phyloP scores from a whole-genome alignment of 2,329 filamentous ascomycete species.

The Dactylellina drechsleri region DNA sequence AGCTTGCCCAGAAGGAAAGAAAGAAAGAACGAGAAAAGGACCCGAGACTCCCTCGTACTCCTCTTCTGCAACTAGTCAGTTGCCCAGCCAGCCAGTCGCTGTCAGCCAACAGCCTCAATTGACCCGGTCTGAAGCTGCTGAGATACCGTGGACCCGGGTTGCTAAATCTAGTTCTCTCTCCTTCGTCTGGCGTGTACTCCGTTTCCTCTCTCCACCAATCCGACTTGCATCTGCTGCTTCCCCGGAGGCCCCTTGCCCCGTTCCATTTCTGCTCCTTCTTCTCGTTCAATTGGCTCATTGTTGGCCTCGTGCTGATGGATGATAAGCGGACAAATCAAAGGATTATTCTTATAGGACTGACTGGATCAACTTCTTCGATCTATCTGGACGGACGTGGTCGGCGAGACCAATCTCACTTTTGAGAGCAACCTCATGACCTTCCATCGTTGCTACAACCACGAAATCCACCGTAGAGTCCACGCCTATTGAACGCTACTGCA shows the following conservation, averaged over 20 bases:
- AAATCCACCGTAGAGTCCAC: constrained; percentile 12
- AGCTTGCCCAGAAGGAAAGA: constrained; percentile 1
- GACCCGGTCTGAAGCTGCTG: constrained; percentile 15
- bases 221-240: constrained; percentile 38
- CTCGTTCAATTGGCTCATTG: constrained; percentile 38
- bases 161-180: constrained; percentile 9
- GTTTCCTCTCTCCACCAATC: constrained; percentile 25
- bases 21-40: background rate
- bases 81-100: constrained; percentile 18
- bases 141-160: constrained; percentile 41
- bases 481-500: constrained; percentile 25
- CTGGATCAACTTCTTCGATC: too few species aligned
- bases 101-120: constrained; percentile 25
- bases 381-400: constrained; percentile 26
- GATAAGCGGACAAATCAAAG: constrained; percentile 53
- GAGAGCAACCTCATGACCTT: constrained; percentile 29
- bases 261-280: constrained; percentile 5
- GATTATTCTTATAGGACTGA: constrained; percentile 23
- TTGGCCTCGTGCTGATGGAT: constrained; percentile 10
- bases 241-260: constrained; percentile 20
- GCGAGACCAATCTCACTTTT: constrained; percentile 37
- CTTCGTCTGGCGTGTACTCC: background rate
- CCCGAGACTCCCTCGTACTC: constrained; percentile 17
- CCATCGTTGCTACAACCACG: constrained; percentile 1
- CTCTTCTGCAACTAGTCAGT: constrained; percentile 2